phyloP scores from a whole-genome alignment of 2,329 filamentous ascomycete genomes.

The Exutisphaerella laricina region DNA sequence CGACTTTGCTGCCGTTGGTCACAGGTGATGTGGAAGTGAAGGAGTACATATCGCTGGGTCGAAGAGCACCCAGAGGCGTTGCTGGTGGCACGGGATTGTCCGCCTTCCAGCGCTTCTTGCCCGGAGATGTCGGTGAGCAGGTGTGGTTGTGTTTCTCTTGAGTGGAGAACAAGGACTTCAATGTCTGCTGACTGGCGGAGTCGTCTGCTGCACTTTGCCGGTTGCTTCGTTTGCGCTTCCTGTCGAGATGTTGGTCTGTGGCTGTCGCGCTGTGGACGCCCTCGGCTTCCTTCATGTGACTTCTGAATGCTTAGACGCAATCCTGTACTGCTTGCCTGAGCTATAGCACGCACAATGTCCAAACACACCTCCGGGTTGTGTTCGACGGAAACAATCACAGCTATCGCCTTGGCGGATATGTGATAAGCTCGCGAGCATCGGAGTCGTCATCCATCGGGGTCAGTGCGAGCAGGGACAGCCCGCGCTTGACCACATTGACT shows the following conservation, averaged over 20 bases:
- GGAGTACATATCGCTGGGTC: constrained; percentile 50
- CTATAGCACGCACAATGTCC: neutral
- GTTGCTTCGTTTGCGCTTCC: constrained; percentile 22
- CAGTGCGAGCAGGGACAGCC: too few species aligned
- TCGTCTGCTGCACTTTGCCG: constrained; percentile 7
- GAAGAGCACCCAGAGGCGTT: constrained; percentile 21
- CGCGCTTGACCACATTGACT: too few species aligned
- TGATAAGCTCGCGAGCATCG: too few species aligned
- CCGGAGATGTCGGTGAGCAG: constrained; percentile 28
- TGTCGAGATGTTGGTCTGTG: constrained; percentile 17
- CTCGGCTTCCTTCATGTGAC: constrained; percentile 24
- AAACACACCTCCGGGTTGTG: too few species aligned
- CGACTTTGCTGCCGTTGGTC: constrained; percentile 32
- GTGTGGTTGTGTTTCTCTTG: constrained; percentile 26
- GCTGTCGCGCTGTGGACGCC: constrained; percentile 18
- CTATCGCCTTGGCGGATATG: too few species aligned
- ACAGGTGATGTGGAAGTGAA: constrained; percentile 39
- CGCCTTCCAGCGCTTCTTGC: constrained; percentile 39
- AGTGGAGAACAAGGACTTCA: constrained; percentile 42
- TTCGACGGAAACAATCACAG: too few species aligned
- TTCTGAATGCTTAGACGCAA: neutral
- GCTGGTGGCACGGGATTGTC: constrained; percentile 26
- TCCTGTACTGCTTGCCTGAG: neutral
- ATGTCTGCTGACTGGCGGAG: constrained; percentile 37
- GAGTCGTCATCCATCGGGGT: too few species aligned